Evolutionary conservation across 2,329 filamentous ascomycete species (phyloP), one percentile per base, ranked within the genome.

Genomic region (Pyrenophora graminea): DNA sequence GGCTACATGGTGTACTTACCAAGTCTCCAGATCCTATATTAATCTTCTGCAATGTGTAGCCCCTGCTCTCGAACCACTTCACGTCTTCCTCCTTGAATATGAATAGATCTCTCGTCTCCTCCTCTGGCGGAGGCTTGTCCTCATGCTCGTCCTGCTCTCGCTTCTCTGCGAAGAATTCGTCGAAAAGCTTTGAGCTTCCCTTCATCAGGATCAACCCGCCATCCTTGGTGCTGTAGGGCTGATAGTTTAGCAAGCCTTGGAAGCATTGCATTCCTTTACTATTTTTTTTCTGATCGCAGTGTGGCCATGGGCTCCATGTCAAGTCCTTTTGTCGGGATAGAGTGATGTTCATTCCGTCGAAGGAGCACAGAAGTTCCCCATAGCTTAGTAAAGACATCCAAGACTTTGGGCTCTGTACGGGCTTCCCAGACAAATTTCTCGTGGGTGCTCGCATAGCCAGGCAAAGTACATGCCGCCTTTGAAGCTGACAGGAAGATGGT

Each of bases 141-240:
- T 60, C 55, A 9, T 62, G 59, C 10, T 55, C 37, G 12, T 45
- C 47, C 6, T 49, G 40, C 6, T 58, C 57, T 25, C 48, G 39
- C 43, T 44, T 48, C 39, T 60, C 58, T 9, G 31, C 23, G 59
- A 79, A 80, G 69, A 78, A 80, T 53, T 78, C 67, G 38, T 79
- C 71, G 39, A 71, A 74, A 1, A 79, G 64, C 37, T 74, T 74
- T 7, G 68, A 57, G 5, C 72, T 74, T 3, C 77, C 77, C 25
- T 74, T 73, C 69, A 79, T 75, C 4, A 79, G 56, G 31, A 80
- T 70, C 7, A 81, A 56, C 1, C 77, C 78, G 13, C 78, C 78
- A 46, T 81, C 79, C 2, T 78, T 68, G 1, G 1, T 71, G 71
- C 78, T 78, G 34, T 76, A 76, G 1, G 76, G 77, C 6, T 72